A percentile compares a stretch with the other conserved stretches of the same genome.
phyloP scores from a whole-genome alignment of 345 rosid species.

The Ailanthus altissimus region DNA sequence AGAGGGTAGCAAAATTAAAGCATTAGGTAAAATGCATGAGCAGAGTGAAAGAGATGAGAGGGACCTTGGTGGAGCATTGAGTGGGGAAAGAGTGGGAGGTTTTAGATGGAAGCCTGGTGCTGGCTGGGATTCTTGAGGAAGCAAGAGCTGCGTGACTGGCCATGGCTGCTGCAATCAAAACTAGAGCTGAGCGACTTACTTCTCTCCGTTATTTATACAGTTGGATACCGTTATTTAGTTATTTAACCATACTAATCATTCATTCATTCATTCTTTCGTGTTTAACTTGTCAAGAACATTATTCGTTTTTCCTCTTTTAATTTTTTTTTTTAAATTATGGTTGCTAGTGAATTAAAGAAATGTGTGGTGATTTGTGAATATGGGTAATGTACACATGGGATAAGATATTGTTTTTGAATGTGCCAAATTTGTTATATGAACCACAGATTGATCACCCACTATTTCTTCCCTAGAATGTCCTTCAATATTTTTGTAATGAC shows the following conservation, averaged over 20 bases:
- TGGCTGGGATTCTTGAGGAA: constrained; percentile 70
- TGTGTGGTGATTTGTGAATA: constrained; percentile 75
- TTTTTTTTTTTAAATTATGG: constrained; percentile 35
- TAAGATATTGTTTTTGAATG: constrained; percentile 41
- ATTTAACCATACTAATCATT: neutral
- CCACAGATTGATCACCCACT: constrained; percentile 37
- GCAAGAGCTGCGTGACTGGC: constrained; percentile 89
- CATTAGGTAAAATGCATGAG: constrained; percentile 6
- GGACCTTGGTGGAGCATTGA: constrained; percentile 79
- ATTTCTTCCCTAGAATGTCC: constrained; percentile 3
- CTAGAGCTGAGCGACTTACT: constrained; percentile 26
- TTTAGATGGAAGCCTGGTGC: constrained; percentile 61
- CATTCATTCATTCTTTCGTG: neutral
- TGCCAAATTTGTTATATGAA: constrained; percentile 23
- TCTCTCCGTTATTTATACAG: constrained; percentile 26
- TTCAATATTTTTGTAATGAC: neutral
- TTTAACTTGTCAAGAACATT: neutral
- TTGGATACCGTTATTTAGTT: neutral
- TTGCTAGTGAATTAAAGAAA: constrained; percentile 37
- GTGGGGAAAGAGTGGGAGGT: constrained; percentile 58
- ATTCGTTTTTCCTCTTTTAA: no score
- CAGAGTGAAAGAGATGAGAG: constrained; percentile 4
- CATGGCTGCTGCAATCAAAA: constrained; percentile 52
- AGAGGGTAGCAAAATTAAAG: neutral
- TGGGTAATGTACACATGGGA: constrained; percentile 37